A percentile compares a stretch with the other conserved stretches of the same genome.
Evolutionary conservation across 2,329 filamentous ascomycete species (phyloP).

Genomic region (Ophiosphaerella narmari): DNA sequence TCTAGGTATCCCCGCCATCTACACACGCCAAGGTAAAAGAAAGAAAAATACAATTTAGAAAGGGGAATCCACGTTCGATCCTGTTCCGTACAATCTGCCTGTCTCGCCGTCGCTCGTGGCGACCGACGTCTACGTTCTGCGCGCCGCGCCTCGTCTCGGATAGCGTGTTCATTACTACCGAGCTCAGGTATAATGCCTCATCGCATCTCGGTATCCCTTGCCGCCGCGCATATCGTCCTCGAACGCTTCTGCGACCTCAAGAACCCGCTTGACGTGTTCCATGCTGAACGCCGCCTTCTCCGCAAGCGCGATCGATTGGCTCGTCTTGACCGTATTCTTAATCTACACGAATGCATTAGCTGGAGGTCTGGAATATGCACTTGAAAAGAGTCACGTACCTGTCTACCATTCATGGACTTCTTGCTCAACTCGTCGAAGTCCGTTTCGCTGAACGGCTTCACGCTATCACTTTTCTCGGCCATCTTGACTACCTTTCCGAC

Average conservation of each 20-base stretch:
- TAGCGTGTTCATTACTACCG: neutral
- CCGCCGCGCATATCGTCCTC: conserved; percentile 83
- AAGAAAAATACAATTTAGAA: no score
- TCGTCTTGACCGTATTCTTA: conserved; percentile 85
- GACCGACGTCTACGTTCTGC: neutral
- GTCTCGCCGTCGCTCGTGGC: no score
- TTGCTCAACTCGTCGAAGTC: conserved; percentile 71
- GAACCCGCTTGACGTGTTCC: conserved; percentile 77
- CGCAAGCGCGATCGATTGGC: conserved; percentile 79
- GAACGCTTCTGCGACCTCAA: conserved; percentile 84
- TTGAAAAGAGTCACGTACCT: conserved; percentile 51
- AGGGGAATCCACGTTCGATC: no score
- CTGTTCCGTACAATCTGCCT: no score
- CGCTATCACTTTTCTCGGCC: conserved; percentile 62
- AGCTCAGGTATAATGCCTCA: conserved; percentile 73
- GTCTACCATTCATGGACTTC: conserved; percentile 70
- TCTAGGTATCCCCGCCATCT: no score
- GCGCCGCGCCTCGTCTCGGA: neutral
- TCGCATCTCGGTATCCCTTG: conserved; percentile 78
- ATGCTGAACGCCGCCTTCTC: conserved; percentile 73
- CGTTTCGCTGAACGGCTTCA: conserved; percentile 64
- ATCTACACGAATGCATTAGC: conserved; percentile 61
- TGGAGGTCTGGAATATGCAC: neutral
- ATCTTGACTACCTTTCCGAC: conserved; percentile 68
- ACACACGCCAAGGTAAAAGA: no score